Percentiles rank a stretch among this genome's conserved stretches.
These are phyloP conservation scores for Verticillium longisporum DNA, from an alignment of 2,329 filamentous ascomycete species.

Conservation along the genomic window DNA sequence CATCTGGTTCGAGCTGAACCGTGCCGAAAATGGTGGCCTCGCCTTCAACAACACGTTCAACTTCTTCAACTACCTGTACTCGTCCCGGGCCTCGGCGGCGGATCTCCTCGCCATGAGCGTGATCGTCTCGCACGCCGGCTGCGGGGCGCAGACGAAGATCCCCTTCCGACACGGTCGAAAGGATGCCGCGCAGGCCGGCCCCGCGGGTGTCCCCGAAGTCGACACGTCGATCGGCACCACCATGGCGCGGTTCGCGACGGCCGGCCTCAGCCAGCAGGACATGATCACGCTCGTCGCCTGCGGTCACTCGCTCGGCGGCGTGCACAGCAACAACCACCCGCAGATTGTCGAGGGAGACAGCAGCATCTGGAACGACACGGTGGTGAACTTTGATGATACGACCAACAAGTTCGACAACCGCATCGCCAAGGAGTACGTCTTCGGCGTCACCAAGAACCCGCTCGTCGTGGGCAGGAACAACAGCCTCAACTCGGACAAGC, in stretches of 20 bases:
- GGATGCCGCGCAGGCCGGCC: conserved; percentile 17
- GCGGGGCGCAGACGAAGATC: conserved; percentile 15
- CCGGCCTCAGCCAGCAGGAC: conserved; percentile 15
- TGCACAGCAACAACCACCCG: conserved; percentile 17
- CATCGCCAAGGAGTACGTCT: conserved; percentile 13
- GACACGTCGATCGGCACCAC: conserved; percentile 14
- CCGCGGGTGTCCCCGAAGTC: conserved; percentile 17
- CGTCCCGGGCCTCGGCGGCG: conserved; percentile 13
- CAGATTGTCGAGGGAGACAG: conserved; percentile 11
- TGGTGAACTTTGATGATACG: conserved; percentile 25
- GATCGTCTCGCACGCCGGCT: conserved; percentile 15
- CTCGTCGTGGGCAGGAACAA: conserved; percentile 15
- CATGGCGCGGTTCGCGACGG: conserved; percentile 13
- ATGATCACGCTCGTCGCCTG: conserved; percentile 19
- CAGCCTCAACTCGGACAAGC: conserved; percentile 13
- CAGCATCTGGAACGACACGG: conserved; percentile 14
- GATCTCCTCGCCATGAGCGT: conserved; percentile 25
- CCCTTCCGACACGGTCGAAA: conserved; percentile 16
- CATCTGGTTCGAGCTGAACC: conserved; percentile 21
- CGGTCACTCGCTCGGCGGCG: conserved; percentile 17
- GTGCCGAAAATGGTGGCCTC: conserved; percentile 19
- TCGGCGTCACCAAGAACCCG: conserved; percentile 14
- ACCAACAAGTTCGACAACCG: conserved; percentile 16
- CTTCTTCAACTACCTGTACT: conserved; percentile 16
- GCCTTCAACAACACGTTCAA: conserved; percentile 22